Base-by-base conservation (phyloP, 2,329 filamentous ascomycete species). In the Aspergillus luchuensis region DNA sequence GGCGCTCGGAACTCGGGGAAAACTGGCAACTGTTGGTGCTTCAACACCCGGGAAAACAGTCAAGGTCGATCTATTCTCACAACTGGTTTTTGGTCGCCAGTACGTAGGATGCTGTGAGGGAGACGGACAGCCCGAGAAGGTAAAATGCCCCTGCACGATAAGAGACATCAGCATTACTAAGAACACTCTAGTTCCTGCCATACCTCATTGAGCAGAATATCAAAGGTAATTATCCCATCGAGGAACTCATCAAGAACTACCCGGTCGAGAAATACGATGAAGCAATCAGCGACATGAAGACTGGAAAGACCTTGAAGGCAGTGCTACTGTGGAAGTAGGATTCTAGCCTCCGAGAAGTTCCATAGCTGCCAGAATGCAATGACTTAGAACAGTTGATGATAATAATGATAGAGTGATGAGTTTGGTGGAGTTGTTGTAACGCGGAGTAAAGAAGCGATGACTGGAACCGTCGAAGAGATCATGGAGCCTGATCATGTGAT, bases 151-250 rank as follows among this genome's bases (percentile, higher is more conserved):
- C 6, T 13, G 15, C 52, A 7, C 38, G n/a, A 43, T 8, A 23
- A 33, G 11, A 36, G 3, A 4, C 6, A n/a, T 47, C 45, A 30
- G 30, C 13, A 8, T 19, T 10, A 10, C 59, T 57, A 39, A 61
- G 10, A 21, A 17, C 6, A 8, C 43, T 13, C 19, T 28, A 64
- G 61, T 62, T 64, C 52, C 39, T 84, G 11, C 81, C 82, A 0
- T 73, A 79, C 65, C 73, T 83, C 75, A 80, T 84, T n/a, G 67
- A 79, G 55, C 81, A 81, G 78, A 80, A 81, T 61, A 66, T 71
- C 3, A 72, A 80, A 57, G 81, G 81, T 8, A 78, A 73, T 61
- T 82, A 84, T 57, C 81, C 81, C 0, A 73, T 83, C 17, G 78
- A 83, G 38, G 76, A 78, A 63, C 60, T 84, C 39, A 73, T 80